phyloP scores from a whole-genome alignment of 352 stramenopile genomes.

The Globisporangium polare region DNA sequence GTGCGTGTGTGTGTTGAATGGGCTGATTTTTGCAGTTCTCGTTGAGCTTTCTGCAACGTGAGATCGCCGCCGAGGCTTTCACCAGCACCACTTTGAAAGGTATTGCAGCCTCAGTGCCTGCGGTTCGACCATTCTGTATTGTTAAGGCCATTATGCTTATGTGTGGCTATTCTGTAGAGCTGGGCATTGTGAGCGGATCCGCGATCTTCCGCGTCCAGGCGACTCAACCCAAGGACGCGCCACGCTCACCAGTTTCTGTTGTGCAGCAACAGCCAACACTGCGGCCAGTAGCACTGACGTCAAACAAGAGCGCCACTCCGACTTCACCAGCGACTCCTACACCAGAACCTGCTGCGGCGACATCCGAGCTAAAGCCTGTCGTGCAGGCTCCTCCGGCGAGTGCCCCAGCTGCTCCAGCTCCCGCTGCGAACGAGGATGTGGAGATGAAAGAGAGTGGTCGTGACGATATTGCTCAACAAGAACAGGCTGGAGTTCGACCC shows the following conservation, averaged over 20 bases:
- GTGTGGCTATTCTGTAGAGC: slow-evolving; percentile 26
- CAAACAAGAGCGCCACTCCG: neutral
- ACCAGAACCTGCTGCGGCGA: neutral
- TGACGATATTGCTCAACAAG: neutral
- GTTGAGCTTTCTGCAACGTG: slow-evolving; percentile 74
- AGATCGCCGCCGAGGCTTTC: slow-evolving; percentile 55
- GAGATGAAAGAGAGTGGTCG: slow-evolving; percentile 42
- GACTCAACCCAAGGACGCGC: slow-evolving; percentile 3
- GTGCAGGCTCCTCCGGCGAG: neutral
- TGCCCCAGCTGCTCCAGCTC: neutral
- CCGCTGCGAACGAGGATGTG: slow-evolving; percentile 25
- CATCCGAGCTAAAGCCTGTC: neutral
- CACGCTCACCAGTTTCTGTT: too few relatives aligned
- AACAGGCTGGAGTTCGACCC: neutral
- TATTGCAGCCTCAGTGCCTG: slow-evolving; percentile 10
- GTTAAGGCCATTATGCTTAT: neutral
- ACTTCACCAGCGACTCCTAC: neutral
- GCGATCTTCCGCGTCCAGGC: slow-evolving; percentile 79
- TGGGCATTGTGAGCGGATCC: slow-evolving; percentile 77
- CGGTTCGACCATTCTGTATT: neutral
- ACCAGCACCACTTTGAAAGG: slow-evolving; percentile 61
- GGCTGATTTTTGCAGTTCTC: slow-evolving; percentile 47
- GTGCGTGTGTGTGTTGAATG: neutral
- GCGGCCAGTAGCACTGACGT: neutral
- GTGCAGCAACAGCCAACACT: neutral